Evolutionary conservation across 345 rosid species (phyloP), one percentile per base, ranked within the genome.

Genomic region (Dovyalis caffra): DNA sequence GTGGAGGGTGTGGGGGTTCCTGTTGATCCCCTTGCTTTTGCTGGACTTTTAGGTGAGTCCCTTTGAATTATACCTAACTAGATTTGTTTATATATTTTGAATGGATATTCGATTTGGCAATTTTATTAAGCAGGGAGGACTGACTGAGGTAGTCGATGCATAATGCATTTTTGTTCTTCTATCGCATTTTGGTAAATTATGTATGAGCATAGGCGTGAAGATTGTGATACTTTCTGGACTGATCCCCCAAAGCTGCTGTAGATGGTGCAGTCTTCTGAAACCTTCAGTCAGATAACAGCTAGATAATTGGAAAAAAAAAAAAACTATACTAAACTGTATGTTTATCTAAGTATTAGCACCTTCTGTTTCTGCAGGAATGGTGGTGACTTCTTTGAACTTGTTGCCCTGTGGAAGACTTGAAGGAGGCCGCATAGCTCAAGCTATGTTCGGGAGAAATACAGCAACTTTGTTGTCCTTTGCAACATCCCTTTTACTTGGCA

Each of bases 1-100:
- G 97, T 94, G 57, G 95, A 94, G 84, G 95, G 95, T 5, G 95
- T 92, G 0, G 98, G 97, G 32, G 98, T 94, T 77, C 97, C 98
- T 0, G 89, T 87, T 1, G 97, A 94, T 78, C 98, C 98, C 9
- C 97, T 94, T 0, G 97, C 98, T 68, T 94, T 92, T 62, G 97
- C 98, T 31, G 97, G 98, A 78, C 97, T 94, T 76, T 81, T 94
- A 68, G 98, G 98, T 92, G 76, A 86, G 84, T 65, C 56, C 28
- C 56, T n/a, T 26, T 72, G 9, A 34, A 32, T 35, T 76, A 15
- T 32, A 53, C 47, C n/a, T n/a, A n/a, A n/a, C 15, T 25, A 6
- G 20, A n/a, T 10, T 74, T 40, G 3, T 20, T 63, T 34, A 11
- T 16, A 18, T 63, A 16, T 35, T 63, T 18, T 63, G 16, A 16